Evolutionary conservation across 306 rosid genomes (phyloP), one percentile per base, ranked within the genome.

Genomic region (Pachyrhizus erosus): DNA sequence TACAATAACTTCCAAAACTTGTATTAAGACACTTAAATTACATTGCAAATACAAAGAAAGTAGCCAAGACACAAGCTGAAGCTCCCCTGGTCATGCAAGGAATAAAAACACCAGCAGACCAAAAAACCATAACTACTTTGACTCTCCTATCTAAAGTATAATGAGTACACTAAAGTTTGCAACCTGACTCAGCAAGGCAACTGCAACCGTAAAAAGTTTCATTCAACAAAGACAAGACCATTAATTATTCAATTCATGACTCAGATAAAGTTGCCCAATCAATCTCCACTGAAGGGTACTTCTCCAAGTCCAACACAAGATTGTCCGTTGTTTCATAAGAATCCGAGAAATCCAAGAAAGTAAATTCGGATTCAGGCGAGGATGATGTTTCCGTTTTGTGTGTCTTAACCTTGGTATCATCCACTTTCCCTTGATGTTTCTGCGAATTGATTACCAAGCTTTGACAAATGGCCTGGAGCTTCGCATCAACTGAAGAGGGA

Each of bases 241-340:
- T n/a, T n/a, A n/a, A n/a, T n/a, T n/a, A n/a, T n/a, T n/a, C n/a
- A n/a, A n/a, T n/a, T n/a, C n/a, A n/a, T n/a, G n/a, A n/a, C n/a
- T n/a, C n/a, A n/a, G 65, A 57, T 9, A 92, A 84, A 73, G 97
- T 89, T 23, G 87, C 91, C 98, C 97, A 93, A 52, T 91, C 98
- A 73, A 91, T 93, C 86, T 93, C 98, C 61, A 89, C 91, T 0
- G 98, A 91, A 80, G 97, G 94, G 67, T 13, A 91, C 87, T 93
- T 93, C 66, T 82, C 91, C 86, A 91, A 75, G 65, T 86, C 93
- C 88, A 91, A 77, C 51, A 88, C 83, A 37, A 88, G 83, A 29
- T 46, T 75, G 5, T 88, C 83, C 1, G 7, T n/a, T 51, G 17
- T 73, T 15, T 84, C 89, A 7, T 78, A 82, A 42, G 80, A 80